Percentiles rank a stretch among this genome's conserved stretches.
Conservation (phyloP, 2,329 filamentous ascomycete species). For the Bertia moriformis region DNA sequence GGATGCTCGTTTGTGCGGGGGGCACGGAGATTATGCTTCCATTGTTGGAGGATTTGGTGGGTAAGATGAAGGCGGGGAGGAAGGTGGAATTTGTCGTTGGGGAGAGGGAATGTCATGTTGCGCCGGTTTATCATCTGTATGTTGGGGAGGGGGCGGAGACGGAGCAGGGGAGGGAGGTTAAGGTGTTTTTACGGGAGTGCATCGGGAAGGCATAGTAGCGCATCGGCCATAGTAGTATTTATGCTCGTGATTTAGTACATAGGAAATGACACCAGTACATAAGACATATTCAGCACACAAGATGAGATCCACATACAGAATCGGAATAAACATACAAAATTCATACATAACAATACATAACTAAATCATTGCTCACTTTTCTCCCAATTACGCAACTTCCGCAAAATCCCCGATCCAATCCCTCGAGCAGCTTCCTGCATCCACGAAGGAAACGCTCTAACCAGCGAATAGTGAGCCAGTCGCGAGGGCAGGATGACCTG, state of each 20-base stretch:
- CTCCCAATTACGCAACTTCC: neutral
- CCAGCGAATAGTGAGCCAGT: neutral
- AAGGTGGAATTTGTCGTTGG: neutral
- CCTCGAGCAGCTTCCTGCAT: neutral
- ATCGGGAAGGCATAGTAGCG: neutral
- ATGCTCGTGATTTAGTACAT: too few species aligned
- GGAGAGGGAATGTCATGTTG: neutral
- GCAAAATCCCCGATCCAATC: neutral
- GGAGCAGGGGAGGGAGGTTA: conserved; percentile 1
- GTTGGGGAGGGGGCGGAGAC: neutral
- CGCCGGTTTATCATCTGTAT: neutral
- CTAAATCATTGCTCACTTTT: too few species aligned
- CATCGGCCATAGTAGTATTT: too few species aligned
- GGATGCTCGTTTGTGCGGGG: neutral
- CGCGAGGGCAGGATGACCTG: neutral
- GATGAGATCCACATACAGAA: too few species aligned
- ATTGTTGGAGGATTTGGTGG: neutral
- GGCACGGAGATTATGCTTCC: neutral
- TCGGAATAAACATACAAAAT: too few species aligned
- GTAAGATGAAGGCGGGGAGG: neutral
- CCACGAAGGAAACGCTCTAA: neutral
- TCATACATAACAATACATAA: too few species aligned
- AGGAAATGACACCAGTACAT: too few species aligned
- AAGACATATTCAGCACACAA: too few species aligned
- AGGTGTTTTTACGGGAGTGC: neutral